Evolutionary conservation across 2,329 filamentous ascomycete species (phyloP).

Genomic region (Esteya vermicola): DNA sequence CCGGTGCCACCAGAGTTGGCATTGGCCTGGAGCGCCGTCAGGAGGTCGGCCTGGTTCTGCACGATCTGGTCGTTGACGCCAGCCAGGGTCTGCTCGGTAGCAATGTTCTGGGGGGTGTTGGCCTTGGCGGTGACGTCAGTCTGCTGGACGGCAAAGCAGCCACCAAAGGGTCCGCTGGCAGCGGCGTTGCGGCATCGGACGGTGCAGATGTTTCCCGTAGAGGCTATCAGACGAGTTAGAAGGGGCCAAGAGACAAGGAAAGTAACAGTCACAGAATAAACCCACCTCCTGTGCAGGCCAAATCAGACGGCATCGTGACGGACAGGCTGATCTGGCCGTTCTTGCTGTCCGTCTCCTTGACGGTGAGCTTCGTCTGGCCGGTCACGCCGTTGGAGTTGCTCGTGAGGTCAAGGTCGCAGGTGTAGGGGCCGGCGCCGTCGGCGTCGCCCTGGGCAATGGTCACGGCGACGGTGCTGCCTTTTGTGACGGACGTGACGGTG

Average conservation of each 20-base stretch:
- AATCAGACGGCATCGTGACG: constrained; percentile 32
- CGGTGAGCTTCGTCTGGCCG: constrained; percentile 20
- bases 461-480: constrained; percentile 28
- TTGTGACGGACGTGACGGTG: constrained; percentile 32
- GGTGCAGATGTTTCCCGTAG: constrained; percentile 43
- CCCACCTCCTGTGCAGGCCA: constrained; percentile 36
- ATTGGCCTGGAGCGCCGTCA: constrained; percentile 30
- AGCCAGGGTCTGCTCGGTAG: constrained; percentile 29
- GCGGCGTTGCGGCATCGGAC: constrained; percentile 41
- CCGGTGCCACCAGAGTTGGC: constrained; percentile 20
- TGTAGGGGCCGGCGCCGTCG: constrained; percentile 37
- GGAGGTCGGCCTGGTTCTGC: constrained; percentile 35
- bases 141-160: constrained; percentile 44
- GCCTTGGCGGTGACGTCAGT: constrained; percentile 24
- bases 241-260: not conserved
- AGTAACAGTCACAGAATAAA: constrained; percentile 1
- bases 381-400: constrained; percentile 29
- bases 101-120: constrained; percentile 30
- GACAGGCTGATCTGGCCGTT: constrained; percentile 38
- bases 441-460: constrained; percentile 37
- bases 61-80: constrained; percentile 32
- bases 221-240: constrained; percentile 18
- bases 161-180: constrained; percentile 30
- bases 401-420: constrained; percentile 35
- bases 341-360: constrained; percentile 26